Evolutionary conservation across 495 filamentous ascomycete genomes (phyloP).

Genomic region (Neurospora sp.): DNA sequence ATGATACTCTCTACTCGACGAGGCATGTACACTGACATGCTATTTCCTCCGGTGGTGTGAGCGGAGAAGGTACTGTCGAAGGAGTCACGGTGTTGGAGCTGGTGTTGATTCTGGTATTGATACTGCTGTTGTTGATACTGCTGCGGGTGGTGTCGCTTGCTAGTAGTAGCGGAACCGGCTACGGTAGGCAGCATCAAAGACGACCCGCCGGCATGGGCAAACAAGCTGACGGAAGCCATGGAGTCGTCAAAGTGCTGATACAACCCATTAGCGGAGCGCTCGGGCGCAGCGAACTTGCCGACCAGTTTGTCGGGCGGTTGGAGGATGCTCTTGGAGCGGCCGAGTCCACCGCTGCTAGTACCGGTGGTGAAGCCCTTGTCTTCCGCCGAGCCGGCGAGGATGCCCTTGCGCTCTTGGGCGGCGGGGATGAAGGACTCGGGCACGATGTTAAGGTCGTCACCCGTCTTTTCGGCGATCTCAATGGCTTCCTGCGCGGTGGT

Average conservation of each 20-base stretch:
- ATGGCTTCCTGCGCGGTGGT: slow-evolving; percentile 79
- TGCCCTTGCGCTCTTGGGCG: slow-evolving; percentile 35
- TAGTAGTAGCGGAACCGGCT: neutral
- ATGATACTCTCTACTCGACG: slow-evolving; percentile 74
- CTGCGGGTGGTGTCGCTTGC: slow-evolving; percentile 2
- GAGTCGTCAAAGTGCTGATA: slow-evolving; percentile 54
- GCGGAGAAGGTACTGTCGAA: slow-evolving; percentile 61
- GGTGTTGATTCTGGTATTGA: slow-evolving; percentile 2
- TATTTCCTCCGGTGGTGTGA: slow-evolving; percentile 32
- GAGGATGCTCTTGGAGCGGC: slow-evolving; percentile 40
- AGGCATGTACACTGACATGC: slow-evolving; percentile 60
- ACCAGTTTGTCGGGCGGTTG: slow-evolving; percentile 64
- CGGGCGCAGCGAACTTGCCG: slow-evolving; percentile 56
- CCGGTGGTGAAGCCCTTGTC: slow-evolving; percentile 11
- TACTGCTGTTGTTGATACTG: slow-evolving; percentile 11
- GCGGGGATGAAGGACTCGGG: slow-evolving; percentile 80
- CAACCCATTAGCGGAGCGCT: slow-evolving; percentile 51
- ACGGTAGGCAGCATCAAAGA: neutral
- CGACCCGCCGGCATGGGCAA: neutral
- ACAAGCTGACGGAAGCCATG: slow-evolving; percentile 34
- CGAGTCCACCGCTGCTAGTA: slow-evolving; percentile 5
- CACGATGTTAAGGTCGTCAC: slow-evolving; percentile 87
- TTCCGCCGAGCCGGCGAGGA: slow-evolving; percentile 22
- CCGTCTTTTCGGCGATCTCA: slow-evolving; percentile 63
- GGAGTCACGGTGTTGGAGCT: slow-evolving; percentile 51